Evolutionary conservation across 257 asterid species (phyloP).

Genomic region (Scutellaria galericulata): DNA sequence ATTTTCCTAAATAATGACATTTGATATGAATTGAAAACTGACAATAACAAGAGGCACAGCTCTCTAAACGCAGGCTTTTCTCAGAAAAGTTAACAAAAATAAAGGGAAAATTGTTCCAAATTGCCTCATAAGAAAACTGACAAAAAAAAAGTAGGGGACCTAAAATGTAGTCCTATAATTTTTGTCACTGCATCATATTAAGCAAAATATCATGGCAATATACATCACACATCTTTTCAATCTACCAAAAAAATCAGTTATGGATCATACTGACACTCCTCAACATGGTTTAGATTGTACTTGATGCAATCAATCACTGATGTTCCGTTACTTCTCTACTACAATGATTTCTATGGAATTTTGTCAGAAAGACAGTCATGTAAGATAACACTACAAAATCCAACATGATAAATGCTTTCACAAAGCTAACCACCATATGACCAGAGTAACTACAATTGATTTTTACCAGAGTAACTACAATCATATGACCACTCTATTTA

Average conservation of each 20-base stretch:
- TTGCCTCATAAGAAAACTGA: conserved; percentile 18
- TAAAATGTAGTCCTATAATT: too few species aligned
- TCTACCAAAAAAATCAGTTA: conserved; percentile 17
- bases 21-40: conserved; percentile 22
- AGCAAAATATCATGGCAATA: conserved; percentile 15
- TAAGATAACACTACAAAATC: background rate
- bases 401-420: background rate
- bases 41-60: conserved; percentile 13
- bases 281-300: conserved; percentile 12
- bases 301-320: background rate
- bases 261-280: background rate
- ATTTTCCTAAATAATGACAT: conserved; percentile 3
- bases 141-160: background rate
- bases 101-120: conserved; percentile 1
- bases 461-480: background rate
- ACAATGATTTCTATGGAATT: background rate
- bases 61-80: conserved; percentile 1
- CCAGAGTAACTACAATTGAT: background rate
- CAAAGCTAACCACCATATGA: background rate
- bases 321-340: background rate
- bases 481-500: background rate
- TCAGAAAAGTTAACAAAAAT: background rate
- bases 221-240: conserved; percentile 13
- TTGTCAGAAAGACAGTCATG: background rate
- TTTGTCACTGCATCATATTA: background rate